Conservation (phyloP, 768 basidiomycete species). For the Postia placenta region DNA sequence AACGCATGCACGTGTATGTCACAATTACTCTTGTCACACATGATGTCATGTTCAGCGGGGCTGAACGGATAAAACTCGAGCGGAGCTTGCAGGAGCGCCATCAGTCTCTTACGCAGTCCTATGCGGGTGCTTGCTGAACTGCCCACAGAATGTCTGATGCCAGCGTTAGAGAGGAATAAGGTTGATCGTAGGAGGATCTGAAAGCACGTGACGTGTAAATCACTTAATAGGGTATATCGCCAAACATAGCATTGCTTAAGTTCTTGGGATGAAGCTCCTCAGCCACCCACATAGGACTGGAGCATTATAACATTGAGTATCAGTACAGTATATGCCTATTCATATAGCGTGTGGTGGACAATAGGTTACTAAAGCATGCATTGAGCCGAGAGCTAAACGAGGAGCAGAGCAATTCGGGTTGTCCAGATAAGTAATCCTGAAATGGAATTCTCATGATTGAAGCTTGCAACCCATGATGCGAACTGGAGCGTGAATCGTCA, state of each 20-base stretch:
- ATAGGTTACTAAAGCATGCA: not conserved
- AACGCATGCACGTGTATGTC: not conserved
- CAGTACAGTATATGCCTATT: not conserved
- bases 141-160: too few species aligned
- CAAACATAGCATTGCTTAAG: too few species aligned
- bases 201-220: too few species aligned
- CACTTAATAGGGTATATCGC: too few species aligned
- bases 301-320: not conserved
- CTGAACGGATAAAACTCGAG: too few species aligned
- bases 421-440: not conserved
- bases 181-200: too few species aligned
- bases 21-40: not conserved
- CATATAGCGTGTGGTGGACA: not conserved
- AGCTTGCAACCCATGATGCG: constrained; percentile 56
- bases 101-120: too few species aligned
- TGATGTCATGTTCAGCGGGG: not conserved
- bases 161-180: too few species aligned
- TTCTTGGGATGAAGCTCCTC: too few species aligned
- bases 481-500: constrained; percentile 29
- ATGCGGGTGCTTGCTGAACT: too few species aligned
- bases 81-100: too few species aligned
- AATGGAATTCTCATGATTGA: constrained; percentile 13
- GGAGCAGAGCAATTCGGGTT: not conserved
- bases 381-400: not conserved
- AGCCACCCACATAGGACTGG: too few species aligned